Evolutionary conservation across 225 moss, liverwort and hornwort species (phyloP), one percentile per base, ranked within the genome.

Genomic region (Lunularia cruciata): DNA sequence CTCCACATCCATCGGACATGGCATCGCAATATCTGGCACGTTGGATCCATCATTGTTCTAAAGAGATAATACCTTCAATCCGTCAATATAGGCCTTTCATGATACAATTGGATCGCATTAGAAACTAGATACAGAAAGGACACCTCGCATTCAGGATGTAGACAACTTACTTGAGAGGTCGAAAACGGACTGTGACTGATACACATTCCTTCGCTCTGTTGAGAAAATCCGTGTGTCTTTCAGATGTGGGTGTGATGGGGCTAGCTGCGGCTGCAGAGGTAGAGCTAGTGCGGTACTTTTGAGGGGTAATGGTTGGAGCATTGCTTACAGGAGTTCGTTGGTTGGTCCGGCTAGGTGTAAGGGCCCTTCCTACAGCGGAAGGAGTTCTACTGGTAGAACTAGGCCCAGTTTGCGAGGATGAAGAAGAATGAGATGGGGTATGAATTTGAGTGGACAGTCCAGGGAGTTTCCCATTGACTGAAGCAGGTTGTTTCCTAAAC

Each of bases 121-220:
- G n/a, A n/a, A n/a, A n/a, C n/a, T n/a, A n/a, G n/a, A n/a, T n/a
- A n/a, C n/a, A n/a, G n/a, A n/a, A n/a, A n/a, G n/a, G n/a, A n/a
- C n/a, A n/a, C n/a, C n/a, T n/a, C n/a, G n/a, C n/a, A n/a, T n/a
- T n/a, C n/a, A 23, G 27, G 57, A 58, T 30, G 63, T 22, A n/a
- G n/a, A 37, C 5, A 53, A 63, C 71, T 75, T 87, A 95, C 95
- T 91, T 95, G 79, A 95, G 92, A 75, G 95, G 95, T 58, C 95
- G 95, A 79, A 95, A 95, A 28, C 95, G 86, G 43, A 95, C 88
- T 10, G 95, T 95, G 30, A 95, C 95, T 31, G 92, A 86, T 5
- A 95, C 89, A 71, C 90, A 90, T 79, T 95, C 95, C 79, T 95
- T 95, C 9, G 92, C 90, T 63, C 90, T 87, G 49, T 78, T 88